Evolutionary conservation across 352 stramenopile genomes (phyloP).

Genomic region (Phytophthora rubi): DNA sequence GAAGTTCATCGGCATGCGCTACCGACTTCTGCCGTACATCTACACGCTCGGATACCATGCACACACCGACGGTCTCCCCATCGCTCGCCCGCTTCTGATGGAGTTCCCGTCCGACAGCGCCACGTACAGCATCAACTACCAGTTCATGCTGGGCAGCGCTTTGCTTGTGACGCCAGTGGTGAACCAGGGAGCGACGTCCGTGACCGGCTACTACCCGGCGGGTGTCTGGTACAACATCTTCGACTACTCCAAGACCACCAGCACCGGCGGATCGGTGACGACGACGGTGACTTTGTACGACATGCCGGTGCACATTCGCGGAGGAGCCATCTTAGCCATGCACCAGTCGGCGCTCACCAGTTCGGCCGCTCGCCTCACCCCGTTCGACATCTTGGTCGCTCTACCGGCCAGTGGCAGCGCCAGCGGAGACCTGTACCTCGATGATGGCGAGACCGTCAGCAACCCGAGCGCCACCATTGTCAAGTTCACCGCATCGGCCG

Average conservation of each 20-base stretch:
- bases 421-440: constrained; percentile 58
- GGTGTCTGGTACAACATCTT: constrained; percentile 72
- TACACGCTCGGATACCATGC: constrained; percentile 81
- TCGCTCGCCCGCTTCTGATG: constrained; percentile 64
- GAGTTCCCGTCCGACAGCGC: constrained; percentile 64
- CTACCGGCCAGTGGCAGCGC: constrained; percentile 27
- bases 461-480: constrained; percentile 40
- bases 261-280: constrained; percentile 32
- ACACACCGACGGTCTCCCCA: constrained; percentile 46
- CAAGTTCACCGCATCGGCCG: constrained; percentile 37
- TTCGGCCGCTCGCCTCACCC: constrained; percentile 18
- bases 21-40: constrained; percentile 79
- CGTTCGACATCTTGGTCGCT: background rate
- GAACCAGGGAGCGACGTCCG: constrained; percentile 45
- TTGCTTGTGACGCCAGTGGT: constrained; percentile 68
- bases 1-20: constrained; percentile 74
- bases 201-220: constrained; percentile 52
- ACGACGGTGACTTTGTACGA: constrained; percentile 56
- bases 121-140: constrained; percentile 43
- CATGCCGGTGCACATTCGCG: constrained; percentile 1
- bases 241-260: constrained; percentile 45
- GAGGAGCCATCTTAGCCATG: background rate
- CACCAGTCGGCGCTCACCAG: constrained; percentile 49
- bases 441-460: constrained; percentile 56
- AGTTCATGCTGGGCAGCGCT: constrained; percentile 65